Evolutionary conservation across 768 basidiomycete genomes (phyloP), one percentile per base, ranked within the genome.

Genomic region (Psilocybe cubensis): DNA sequence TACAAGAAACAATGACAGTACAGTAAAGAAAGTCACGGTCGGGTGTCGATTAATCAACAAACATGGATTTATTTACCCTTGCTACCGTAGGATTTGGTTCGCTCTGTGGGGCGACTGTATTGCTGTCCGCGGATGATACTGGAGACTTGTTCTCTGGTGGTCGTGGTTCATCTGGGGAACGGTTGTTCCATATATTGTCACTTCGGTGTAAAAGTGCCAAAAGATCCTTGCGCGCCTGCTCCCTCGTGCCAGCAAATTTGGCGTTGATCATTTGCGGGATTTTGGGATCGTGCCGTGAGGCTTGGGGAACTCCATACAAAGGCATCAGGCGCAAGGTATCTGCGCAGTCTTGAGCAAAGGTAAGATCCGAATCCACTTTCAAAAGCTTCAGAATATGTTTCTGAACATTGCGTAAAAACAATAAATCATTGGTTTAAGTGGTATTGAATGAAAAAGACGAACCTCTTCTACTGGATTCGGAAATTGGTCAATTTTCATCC

Each of bases 251-350:
- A 2, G 81, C 79, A 29, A 60, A 61, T 9, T 70, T 72, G 5
- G 70, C 69, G 29, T 82, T 70, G 35, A 86, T 67, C 75, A 86
- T 77, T 40, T 73, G 76, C 14, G 79, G 61, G 21, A 88, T 80
- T 21, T 76, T 71, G 23, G 76, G 62, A 59, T 88, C 52, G 21
- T 53, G 31, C 3, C 40, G 41, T 11, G 52, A 28, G 14, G 67
- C 70, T 5, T 87, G 87, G 8, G 77, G 68, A 25, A 79, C 76
- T 2, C 89, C 89, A 63, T 89, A 90, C 51, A 82, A 70, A 17
- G 64, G 67, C 40, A 88, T 68, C 33, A 90, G 79, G 9, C 54
- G 45, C 46, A 84, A 68, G 5, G 80, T 83, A 61, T 84, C 85
- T 14, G 71, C 69, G 66, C 83, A 85, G 25, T 77, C 76, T 9